Percentiles rank a stretch among this genome's conserved stretches.
Conservation (phyloP, 352 stramenopile species). For the Globisporangium paroecandrum region DNA sequence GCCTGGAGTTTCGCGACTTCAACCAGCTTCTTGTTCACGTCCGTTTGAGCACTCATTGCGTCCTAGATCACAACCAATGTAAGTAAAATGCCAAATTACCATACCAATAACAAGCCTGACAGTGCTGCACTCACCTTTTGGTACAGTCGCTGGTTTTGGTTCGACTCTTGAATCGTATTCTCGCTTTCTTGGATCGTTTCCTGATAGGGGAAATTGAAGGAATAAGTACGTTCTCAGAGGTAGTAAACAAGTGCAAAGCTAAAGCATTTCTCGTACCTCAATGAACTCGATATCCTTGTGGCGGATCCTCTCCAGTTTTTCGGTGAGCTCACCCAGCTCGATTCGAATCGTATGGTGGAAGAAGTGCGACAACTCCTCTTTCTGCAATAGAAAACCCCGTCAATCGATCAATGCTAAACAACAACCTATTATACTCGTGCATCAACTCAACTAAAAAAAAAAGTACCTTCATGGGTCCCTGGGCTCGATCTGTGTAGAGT, state of each 20-base stretch:
- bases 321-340: constrained; percentile 47
- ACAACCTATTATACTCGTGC: no score
- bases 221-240: background rate
- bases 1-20: constrained; percentile 63
- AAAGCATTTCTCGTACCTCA: constrained; percentile 23
- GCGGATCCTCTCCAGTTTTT: constrained; percentile 61
- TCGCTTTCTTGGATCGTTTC: constrained; percentile 60
- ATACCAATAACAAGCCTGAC: background rate
- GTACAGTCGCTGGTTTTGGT: constrained; percentile 54
- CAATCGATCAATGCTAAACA: background rate
- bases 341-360: constrained; percentile 51
- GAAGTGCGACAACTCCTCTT: constrained; percentile 63
- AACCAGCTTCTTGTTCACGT: constrained; percentile 64
- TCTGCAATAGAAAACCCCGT: constrained; percentile 26
- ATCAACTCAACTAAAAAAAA: no score
- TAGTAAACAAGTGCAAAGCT: background rate
- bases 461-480: constrained; percentile 45
- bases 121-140: constrained; percentile 28
- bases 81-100: background rate
- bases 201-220: constrained; percentile 1
- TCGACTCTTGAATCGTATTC: constrained; percentile 45
- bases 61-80: constrained; percentile 21
- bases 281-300: constrained; percentile 51
- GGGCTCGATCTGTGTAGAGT: constrained; percentile 62
- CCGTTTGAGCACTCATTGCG: constrained; percentile 46